Conservation (phyloP, 2,329 filamentous ascomycete genomes). For the Penicillium sp. region DNA sequence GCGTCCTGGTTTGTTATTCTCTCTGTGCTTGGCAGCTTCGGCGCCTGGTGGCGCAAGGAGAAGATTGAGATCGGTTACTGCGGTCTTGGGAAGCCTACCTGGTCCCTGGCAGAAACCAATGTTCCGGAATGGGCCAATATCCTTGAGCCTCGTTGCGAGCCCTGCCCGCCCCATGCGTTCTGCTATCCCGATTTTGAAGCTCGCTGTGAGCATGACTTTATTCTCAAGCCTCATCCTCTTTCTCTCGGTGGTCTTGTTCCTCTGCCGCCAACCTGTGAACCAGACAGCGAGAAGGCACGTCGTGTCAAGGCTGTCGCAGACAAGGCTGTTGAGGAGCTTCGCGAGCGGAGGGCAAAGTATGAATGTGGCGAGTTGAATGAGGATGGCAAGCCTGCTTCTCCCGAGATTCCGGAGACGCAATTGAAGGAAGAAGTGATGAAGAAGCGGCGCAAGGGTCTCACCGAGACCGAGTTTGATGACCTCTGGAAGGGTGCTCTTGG, state of each 20-base stretch:
- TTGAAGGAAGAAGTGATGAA: conserved; percentile 77
- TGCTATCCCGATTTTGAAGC: conserved; percentile 81
- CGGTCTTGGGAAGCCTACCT: conserved; percentile 74
- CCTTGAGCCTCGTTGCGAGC: conserved; percentile 82
- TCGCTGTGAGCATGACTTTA: conserved; percentile 83
- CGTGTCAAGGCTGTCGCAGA: conserved; percentile 87
- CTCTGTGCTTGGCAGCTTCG: conserved; percentile 74
- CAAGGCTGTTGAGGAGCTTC: conserved; percentile 82
- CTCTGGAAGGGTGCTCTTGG: conserved; percentile 63
- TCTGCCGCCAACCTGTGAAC: conserved; percentile 88
- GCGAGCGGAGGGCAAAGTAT: conserved; percentile 83
- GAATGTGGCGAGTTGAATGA: conserved; percentile 82
- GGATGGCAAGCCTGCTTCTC: conserved; percentile 64
- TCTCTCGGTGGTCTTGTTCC: conserved; percentile 81
- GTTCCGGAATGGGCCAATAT: conserved; percentile 76
- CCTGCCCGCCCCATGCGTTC: conserved; percentile 86
- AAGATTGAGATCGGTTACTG: conserved; percentile 97
- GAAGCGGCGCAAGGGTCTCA: conserved; percentile 82
- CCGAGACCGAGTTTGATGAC: conserved; percentile 87
- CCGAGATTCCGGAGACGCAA: conserved; percentile 71
- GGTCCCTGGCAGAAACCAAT: conserved; percentile 63
- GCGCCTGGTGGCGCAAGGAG: conserved; percentile 87
- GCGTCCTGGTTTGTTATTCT: conserved; percentile 75
- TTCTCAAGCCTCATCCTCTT: conserved; percentile 82
- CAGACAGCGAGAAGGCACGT: conserved; percentile 89